Evolutionary conservation across 805 yeast genomes (phyloP).

Genomic region (Huiozyma naganishii): DNA sequence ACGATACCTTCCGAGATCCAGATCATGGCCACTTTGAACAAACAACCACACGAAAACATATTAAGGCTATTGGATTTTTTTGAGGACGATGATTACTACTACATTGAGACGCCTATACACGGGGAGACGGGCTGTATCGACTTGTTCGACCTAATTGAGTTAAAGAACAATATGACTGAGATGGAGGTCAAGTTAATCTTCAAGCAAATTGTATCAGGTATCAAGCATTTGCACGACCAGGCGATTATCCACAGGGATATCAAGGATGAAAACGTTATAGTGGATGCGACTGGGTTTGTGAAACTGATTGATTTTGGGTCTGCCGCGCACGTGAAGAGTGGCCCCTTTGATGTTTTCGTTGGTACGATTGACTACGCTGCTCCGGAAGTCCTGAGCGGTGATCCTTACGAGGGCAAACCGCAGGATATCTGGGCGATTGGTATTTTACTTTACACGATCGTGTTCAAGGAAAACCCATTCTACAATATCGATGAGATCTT

Average conservation of each 20-base stretch:
- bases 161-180: slow-evolving; percentile 72
- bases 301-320: slow-evolving; percentile 92
- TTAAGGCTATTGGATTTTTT: slow-evolving; percentile 81
- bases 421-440: slow-evolving; percentile 98
- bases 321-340: slow-evolving; percentile 81
- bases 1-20: slow-evolving; percentile 96
- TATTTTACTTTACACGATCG: slow-evolving; percentile 74
- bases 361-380: slow-evolving; percentile 98
- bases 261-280: slow-evolving; percentile 88
- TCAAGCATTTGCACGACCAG: slow-evolving; percentile 68
- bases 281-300: slow-evolving; percentile 69
- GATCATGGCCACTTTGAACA: slow-evolving; percentile 71
- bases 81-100: slow-evolving; percentile 83
- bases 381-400: slow-evolving; percentile 87
- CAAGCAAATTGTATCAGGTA: slow-evolving; percentile 67
- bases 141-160: slow-evolving; percentile 83
- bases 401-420: slow-evolving; percentile 81
- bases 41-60: slow-evolving; percentile 77
- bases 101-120: slow-evolving; percentile 84
- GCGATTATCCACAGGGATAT: slow-evolving; percentile 92
- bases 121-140: slow-evolving; percentile 88
- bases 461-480: slow-evolving; percentile 91
- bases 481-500: slow-evolving; percentile 91
- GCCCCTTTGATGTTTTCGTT: slow-evolving; percentile 94
- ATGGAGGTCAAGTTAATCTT: slow-evolving; percentile 68